phyloP scores from a whole-genome alignment of 2,329 filamentous ascomycete genomes.

The Trichoderma sp. region DNA sequence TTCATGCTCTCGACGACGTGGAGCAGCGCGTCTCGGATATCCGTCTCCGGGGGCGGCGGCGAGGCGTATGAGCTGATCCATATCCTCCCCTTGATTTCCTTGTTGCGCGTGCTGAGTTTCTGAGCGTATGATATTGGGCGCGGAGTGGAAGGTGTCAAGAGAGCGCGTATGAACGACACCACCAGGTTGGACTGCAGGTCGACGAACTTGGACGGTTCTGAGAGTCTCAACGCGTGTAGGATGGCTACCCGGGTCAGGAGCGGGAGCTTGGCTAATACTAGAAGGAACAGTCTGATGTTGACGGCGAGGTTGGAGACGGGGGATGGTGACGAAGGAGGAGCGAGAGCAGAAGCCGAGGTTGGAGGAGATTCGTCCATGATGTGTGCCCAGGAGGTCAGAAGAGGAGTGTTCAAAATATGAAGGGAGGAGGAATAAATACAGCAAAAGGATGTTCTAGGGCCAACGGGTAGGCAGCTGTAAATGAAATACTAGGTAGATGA shows the following conservation, averaged over 20 bases:
- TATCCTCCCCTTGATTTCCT: conserved; percentile 72
- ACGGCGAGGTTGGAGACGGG: background rate
- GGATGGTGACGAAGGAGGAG: background rate
- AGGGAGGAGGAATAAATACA: background rate
- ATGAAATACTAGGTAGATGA: too few relatives aligned
- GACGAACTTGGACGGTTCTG: conserved; percentile 73
- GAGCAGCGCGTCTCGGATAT: conserved; percentile 49
- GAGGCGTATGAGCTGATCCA: conserved; percentile 77
- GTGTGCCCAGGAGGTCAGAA: background rate
- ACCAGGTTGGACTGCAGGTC: conserved; percentile 75
- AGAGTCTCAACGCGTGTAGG: conserved; percentile 66
- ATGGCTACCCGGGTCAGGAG: conserved; percentile 64
- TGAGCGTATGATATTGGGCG: conserved; percentile 65
- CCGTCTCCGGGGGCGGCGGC: conserved; percentile 59
- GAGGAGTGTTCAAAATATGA: background rate
- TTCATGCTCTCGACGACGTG: conserved; percentile 11
- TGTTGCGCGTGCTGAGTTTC: conserved; percentile 61
- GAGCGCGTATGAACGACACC: conserved; percentile 69
- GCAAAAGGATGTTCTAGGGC: too few relatives aligned
- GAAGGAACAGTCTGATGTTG: conserved; percentile 31
- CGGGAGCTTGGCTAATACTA: conserved; percentile 60
- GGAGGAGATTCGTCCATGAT: conserved; percentile 8
- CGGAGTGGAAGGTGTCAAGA: conserved; percentile 54
- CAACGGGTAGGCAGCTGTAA: background rate
- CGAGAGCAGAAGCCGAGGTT: background rate